phyloP scores from a whole-genome alignment of 768 basidiomycete genomes.

The Gloeostereum incarnatum region DNA sequence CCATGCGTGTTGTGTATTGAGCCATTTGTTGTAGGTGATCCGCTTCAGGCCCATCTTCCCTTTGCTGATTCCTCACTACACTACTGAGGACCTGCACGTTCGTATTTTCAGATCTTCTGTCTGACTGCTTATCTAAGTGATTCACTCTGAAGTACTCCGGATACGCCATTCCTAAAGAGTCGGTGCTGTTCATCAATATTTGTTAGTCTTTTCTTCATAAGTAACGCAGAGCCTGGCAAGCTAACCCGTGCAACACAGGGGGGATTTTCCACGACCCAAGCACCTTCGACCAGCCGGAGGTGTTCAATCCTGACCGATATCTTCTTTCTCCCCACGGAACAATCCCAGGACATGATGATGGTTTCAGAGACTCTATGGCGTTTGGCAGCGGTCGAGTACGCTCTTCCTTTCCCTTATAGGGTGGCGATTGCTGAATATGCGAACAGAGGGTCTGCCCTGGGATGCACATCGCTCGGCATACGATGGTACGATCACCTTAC shows the following conservation, averaged over 20 bases:
- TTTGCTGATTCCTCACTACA: slow-evolving; percentile 13
- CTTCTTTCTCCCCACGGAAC: slow-evolving; percentile 9
- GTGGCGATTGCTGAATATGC: not conserved
- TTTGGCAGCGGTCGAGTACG: slow-evolving; percentile 12
- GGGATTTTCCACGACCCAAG: slow-evolving; percentile 11
- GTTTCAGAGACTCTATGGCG: slow-evolving; percentile 7
- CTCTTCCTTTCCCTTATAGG: not conserved
- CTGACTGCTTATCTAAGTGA: not conserved
- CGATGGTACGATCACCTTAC: slow-evolving; percentile 8
- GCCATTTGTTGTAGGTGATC: slow-evolving; percentile 6
- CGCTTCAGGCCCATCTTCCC: slow-evolving; percentile 13
- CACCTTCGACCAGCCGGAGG: slow-evolving; percentile 10
- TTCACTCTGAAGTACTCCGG: too few relatives aligned
- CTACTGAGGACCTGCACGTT: too few relatives aligned
- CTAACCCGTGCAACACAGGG: slow-evolving; percentile 2
- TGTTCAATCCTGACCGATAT: slow-evolving; percentile 11
- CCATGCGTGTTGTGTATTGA: not conserved
- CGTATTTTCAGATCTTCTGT: too few relatives aligned
- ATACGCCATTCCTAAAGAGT: too few relatives aligned
- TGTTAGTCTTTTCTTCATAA: not conserved
- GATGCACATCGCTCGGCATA: slow-evolving; percentile 10
- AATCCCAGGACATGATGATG: slow-evolving; percentile 8
- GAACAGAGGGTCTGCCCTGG: slow-evolving; percentile 13
- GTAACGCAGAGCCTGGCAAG: not conserved
- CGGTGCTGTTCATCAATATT: too few relatives aligned